phyloP scores from a whole-genome alignment of 2,329 filamentous ascomycete species.

The Xenosphaeropsis pyriputrescens region DNA sequence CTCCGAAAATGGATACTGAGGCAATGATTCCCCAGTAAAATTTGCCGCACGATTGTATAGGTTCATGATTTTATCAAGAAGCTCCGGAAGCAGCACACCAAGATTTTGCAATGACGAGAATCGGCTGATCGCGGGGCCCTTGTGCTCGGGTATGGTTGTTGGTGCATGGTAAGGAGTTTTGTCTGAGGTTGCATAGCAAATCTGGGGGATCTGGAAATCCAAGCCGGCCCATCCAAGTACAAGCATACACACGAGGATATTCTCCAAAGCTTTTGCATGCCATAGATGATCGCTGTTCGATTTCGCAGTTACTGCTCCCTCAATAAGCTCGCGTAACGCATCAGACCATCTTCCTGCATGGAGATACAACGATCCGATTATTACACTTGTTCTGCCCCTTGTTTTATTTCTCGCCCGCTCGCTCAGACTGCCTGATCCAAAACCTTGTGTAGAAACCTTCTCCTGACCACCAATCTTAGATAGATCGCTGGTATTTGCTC shows the following conservation, averaged over 20 bases:
- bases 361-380: slow-evolving; percentile 75
- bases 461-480: slow-evolving; percentile 21
- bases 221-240: slow-evolving; percentile 73
- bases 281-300: slow-evolving; percentile 85
- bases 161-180: slow-evolving; percentile 14
- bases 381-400: slow-evolving; percentile 62
- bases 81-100: slow-evolving; percentile 50
- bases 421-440: slow-evolving; percentile 54
- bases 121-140: slow-evolving; percentile 18
- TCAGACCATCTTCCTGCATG: slow-evolving; percentile 84
- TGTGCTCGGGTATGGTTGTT: slow-evolving; percentile 8
- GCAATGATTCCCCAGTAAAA: slow-evolving; percentile 51
- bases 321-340: slow-evolving; percentile 68
- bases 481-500: slow-evolving; percentile 8
- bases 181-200: slow-evolving; percentile 25
- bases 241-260: slow-evolving; percentile 68
- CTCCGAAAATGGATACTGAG: slow-evolving; percentile 58
- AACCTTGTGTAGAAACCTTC: slow-evolving; percentile 52
- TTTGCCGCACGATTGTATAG: slow-evolving; percentile 55
- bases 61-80: slow-evolving; percentile 59
- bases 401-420: slow-evolving; percentile 71
- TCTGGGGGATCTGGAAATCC: slow-evolving; percentile 61
- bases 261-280: slow-evolving; percentile 90
- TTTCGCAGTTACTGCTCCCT: slow-evolving; percentile 64
- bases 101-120: slow-evolving; percentile 31